Percentiles rank a stretch among this genome's conserved stretches.
Evolutionary conservation across 805 yeast genomes (phyloP).

Genomic region (Barnettozyma botsteinii): DNA sequence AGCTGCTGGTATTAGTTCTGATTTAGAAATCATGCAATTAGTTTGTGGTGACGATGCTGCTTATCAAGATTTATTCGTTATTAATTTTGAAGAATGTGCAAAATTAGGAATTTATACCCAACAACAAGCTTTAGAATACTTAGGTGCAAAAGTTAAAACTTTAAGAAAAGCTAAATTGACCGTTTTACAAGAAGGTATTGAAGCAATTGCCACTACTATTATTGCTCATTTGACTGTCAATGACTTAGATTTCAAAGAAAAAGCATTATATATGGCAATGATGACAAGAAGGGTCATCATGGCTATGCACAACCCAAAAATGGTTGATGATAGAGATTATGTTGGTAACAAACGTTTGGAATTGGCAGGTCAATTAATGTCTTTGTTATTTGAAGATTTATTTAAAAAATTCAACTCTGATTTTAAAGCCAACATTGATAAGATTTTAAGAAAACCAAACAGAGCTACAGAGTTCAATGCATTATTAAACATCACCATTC

Average conservation of each 20-base stretch:
- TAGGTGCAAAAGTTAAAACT: constrained; percentile 89
- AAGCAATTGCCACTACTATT: constrained; percentile 91
- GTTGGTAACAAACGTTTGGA: constrained; percentile 97
- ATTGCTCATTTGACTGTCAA: constrained; percentile 90
- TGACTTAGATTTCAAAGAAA: constrained; percentile 84
- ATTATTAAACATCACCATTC: constrained; percentile 78
- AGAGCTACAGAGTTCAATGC: constrained; percentile 96
- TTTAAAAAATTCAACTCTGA: constrained; percentile 94
- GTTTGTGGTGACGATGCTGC: constrained; percentile 87
- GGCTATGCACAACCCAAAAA: constrained; percentile 90
- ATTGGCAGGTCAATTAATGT: constrained; percentile 95
- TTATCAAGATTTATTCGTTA: constrained; percentile 88
- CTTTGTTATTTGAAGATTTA: constrained; percentile 90
- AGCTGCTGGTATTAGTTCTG: constrained; percentile 92
- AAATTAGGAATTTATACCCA: constrained; percentile 82
- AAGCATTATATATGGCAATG: constrained; percentile 88
- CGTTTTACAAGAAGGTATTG: constrained; percentile 88
- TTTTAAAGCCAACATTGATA: constrained; percentile 91
- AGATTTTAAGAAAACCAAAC: constrained; percentile 87
- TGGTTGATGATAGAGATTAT: constrained; percentile 98
- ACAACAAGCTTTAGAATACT: constrained; percentile 85
- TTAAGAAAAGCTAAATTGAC: constrained; percentile 85
- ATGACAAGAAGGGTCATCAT: constrained; percentile 95
- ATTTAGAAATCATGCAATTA: constrained; percentile 85
- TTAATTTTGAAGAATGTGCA: constrained; percentile 92